Base-by-base conservation (phyloP, 2,329 filamentous ascomycete species). In the Colletotrichum acutatum region DNA sequence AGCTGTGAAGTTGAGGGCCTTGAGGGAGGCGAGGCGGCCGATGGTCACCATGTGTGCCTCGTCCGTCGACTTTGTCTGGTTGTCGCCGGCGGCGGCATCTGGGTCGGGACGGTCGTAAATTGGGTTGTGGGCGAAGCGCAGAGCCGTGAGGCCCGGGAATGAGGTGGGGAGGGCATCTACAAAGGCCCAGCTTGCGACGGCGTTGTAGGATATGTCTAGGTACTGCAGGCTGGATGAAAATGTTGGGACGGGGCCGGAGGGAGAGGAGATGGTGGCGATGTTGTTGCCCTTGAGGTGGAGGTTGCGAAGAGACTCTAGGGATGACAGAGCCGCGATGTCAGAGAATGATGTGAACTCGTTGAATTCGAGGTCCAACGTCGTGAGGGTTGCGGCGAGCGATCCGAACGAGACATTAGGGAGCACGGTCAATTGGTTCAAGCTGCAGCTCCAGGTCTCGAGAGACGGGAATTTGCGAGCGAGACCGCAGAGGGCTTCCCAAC, bases 41-140 rank as follows among this genome's bases (percentile, higher is more conserved):
- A 97, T 86, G 0, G 94, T 94, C 60, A 98, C 88, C 94, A 98
- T 97, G 84, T 95, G 96, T 1, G 94, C 93, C 78, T 97, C 94
- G 67, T 97, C 94, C 0, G 92, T 87, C 6, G 87, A 89, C 30
- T 88, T 82, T 28, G 84, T 82, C 66, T 83, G 84, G 37, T 42
- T 66, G 83, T 79, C n/a, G 78, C 74, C 37, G 74, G 80, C 77
- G 59, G 75, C 68, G 65, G 76, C 75, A 22, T 74, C 86, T 61
- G 77, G 79, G 75, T 84, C 83, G 30, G 81, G 85, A 75, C 87
- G 84, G 66, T 92, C 86, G 82, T 94, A 97, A 26, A 98, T 87
- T 5, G 96, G 95, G 76, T 98, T 98, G 79, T 95, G 92, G 5
- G 94, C 91, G 74, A 98, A 90, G 19, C 95, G 93, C 52, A 99